These are phyloP conservation scores for Rhodomyrtus tomentosa DNA, from an alignment of 345 rosid species.

Conservation along the genomic window DNA sequence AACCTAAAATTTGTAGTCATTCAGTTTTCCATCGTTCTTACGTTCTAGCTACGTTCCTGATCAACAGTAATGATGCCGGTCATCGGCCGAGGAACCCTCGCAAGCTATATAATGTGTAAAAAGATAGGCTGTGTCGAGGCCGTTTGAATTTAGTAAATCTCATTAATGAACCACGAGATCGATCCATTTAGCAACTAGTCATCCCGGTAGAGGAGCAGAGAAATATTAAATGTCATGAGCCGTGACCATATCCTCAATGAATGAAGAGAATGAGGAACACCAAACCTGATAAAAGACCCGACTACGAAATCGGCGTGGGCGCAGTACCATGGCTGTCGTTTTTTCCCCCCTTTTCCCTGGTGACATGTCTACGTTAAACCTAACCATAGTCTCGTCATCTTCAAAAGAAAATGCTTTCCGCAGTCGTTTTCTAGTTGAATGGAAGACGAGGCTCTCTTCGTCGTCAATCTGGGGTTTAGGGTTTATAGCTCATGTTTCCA, in stretches of 20 bases:
- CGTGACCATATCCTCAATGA: background rate
- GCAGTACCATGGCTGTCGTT: background rate
- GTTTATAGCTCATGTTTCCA: background rate
- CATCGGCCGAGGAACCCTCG: background rate
- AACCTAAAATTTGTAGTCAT: background rate
- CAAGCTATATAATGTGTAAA: background rate
- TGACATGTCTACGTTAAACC: background rate
- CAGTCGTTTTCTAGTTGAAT: background rate
- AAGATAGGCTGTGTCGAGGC: background rate
- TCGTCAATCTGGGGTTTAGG: background rate
- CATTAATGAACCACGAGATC: background rate
- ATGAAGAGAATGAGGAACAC: background rate
- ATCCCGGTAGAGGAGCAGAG: background rate
- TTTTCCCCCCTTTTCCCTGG: background rate
- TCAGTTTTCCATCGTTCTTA: background rate
- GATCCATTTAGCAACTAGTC: background rate
- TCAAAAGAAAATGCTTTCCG: background rate
- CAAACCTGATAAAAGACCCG: background rate
- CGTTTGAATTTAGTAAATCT: background rate
- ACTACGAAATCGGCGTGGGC: background rate
- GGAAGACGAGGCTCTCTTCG: background rate
- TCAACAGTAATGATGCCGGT: background rate
- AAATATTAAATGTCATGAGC: too few species aligned
- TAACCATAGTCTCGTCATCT: background rate
- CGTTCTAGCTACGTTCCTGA: background rate